These are phyloP conservation scores for Apiospora saccharicola DNA, from an alignment of 2,329 filamentous ascomycete species.

Conservation along the genomic window DNA sequence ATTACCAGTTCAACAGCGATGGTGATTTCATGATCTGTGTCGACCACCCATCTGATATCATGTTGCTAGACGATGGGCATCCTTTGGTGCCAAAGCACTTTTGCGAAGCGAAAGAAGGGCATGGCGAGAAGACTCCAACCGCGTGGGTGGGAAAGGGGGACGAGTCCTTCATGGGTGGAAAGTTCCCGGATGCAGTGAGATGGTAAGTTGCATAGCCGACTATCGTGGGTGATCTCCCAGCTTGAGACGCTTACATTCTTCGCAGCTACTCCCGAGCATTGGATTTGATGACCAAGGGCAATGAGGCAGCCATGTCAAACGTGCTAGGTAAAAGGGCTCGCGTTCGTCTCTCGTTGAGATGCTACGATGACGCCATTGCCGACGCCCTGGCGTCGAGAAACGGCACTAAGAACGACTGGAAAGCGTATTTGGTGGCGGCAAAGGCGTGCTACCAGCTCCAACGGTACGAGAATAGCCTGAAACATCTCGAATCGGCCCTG, in stretches of 20 bases:
- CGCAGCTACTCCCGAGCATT: slow-evolving; percentile 45
- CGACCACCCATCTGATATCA: slow-evolving; percentile 28
- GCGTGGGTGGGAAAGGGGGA: slow-evolving; percentile 26
- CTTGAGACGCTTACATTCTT: not conserved
- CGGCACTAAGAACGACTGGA: slow-evolving; percentile 40
- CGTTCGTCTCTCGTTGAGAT: not conserved
- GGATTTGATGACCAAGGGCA: slow-evolving; percentile 31
- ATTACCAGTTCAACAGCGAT: slow-evolving; percentile 43
- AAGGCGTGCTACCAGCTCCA: slow-evolving; percentile 45
- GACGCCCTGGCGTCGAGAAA: slow-evolving; percentile 18
- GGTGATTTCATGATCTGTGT: slow-evolving; percentile 43
- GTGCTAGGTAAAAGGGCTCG: slow-evolving; percentile 30
- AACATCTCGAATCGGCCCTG: not conserved
- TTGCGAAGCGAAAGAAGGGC: slow-evolving; percentile 26
- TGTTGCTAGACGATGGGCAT: slow-evolving; percentile 3
- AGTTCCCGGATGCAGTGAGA: slow-evolving; percentile 41
- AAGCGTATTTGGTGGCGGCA: slow-evolving; percentile 44
- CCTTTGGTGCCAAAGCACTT: not conserved
- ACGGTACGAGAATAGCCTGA: slow-evolving; percentile 10
- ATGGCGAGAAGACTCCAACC: not conserved
- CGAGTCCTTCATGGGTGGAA: slow-evolving; percentile 30
- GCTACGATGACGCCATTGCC: slow-evolving; percentile 13
- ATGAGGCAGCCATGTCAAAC: slow-evolving; percentile 32
- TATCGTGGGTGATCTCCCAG: rapidly evolving
- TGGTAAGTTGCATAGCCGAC: slow-evolving; percentile 37